Evolutionary conservation across 2,329 filamentous ascomycete species (phyloP).

Genomic region (Acephala macrosclerotiorum): DNA sequence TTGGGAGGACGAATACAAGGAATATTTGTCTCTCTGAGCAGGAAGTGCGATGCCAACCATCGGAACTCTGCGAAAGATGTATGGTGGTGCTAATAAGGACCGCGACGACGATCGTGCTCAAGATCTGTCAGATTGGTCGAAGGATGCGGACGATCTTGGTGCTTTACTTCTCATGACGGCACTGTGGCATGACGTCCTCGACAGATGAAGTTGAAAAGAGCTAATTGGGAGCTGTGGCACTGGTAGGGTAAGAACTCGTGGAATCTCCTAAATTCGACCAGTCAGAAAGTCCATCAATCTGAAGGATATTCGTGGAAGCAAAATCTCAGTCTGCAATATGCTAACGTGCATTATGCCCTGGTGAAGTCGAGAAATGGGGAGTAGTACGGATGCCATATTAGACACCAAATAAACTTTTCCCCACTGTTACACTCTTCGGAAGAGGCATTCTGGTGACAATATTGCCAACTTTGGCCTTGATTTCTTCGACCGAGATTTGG

Average conservation of each 20-base stretch:
- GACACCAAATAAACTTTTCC: slow-evolving; percentile 35
- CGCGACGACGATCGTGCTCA: slow-evolving; percentile 8
- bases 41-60: slow-evolving; percentile 1
- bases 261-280: too few relatives aligned
- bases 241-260: too few relatives aligned
- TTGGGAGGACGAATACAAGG: slow-evolving; percentile 29
- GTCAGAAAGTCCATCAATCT: too few relatives aligned
- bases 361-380: background rate
- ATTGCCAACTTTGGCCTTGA: slow-evolving; percentile 82
- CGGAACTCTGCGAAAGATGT: slow-evolving; percentile 16
- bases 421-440: slow-evolving; percentile 29
- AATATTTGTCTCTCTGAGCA: slow-evolving; percentile 20
- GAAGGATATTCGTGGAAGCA: too few relatives aligned
- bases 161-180: slow-evolving; percentile 14
- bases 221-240: too few relatives aligned
- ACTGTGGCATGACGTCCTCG: too few relatives aligned
- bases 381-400: background rate
- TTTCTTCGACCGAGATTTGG: slow-evolving; percentile 60
- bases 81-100: slow-evolving; percentile 3
- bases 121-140: slow-evolving; percentile 23
- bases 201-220: background rate
- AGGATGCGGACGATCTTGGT: slow-evolving; percentile 20
- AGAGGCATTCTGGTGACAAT: slow-evolving; percentile 61
- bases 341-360: too few relatives aligned
- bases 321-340: too few relatives aligned